Percentiles rank a stretch among this genome's conserved stretches.
These are phyloP conservation scores for Ustilago sp. DNA, from an alignment of 1,284 basidiomycete genomes.

Conservation along the genomic window DNA sequence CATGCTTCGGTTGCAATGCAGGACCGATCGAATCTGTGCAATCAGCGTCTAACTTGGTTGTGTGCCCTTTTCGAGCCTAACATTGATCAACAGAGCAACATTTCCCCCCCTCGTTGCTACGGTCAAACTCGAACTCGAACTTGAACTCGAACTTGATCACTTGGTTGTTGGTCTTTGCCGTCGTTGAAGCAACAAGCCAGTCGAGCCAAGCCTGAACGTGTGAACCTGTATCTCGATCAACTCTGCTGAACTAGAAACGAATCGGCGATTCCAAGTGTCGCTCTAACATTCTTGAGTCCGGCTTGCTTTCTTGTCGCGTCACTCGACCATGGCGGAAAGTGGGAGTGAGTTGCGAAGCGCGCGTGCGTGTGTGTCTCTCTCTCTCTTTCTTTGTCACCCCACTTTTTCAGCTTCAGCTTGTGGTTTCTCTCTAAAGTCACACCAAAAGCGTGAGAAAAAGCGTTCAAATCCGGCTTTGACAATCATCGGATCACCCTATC, in stretches of 20 bases:
- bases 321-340: slow-evolving; percentile 4
- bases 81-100: too few species aligned
- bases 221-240: too few species aligned
- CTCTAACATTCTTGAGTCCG: not conserved
- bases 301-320: slow-evolving; percentile 4
- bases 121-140: too few species aligned
- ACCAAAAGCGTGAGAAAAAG: not conserved
- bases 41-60: too few species aligned
- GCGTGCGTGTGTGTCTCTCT: not conserved
- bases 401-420: not conserved
- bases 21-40: too few species aligned
- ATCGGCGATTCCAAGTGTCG: not conserved
- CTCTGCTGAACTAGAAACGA: not conserved
- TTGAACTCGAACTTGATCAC: too few species aligned
- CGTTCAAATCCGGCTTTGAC: not conserved
- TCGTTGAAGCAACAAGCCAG: too few species aligned
- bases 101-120: too few species aligned
- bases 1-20: too few species aligned
- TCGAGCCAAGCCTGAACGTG: too few species aligned
- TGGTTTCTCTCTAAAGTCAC: slow-evolving; percentile 1
- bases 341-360: slow-evolving; percentile 8
- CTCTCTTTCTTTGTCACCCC: not conserved
- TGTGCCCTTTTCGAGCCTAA: too few species aligned
- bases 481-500: not conserved
- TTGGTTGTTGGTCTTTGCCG: too few species aligned